Base-by-base conservation (phyloP, 2,329 filamentous ascomycete genomes). In the Beauveria asiatica region DNA sequence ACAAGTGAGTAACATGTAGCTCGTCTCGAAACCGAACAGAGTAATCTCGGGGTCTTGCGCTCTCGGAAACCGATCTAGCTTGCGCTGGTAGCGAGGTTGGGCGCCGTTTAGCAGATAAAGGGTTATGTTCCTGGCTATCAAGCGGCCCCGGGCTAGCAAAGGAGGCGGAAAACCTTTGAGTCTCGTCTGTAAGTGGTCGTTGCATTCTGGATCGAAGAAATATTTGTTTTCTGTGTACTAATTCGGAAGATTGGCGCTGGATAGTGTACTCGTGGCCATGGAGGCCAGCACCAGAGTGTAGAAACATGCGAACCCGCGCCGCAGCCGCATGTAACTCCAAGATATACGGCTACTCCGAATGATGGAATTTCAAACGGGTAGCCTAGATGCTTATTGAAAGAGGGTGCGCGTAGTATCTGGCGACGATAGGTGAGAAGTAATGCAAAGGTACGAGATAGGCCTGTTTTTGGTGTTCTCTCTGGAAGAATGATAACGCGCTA, bases 181-280 rank as follows among this genome's bases (percentile, higher is more conserved):
- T 62, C 42, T 71, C 68, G 30, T 70, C 65, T 42, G 71, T 65
- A 39, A 72, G 70, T 48, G 70, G 67, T 5, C 71, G 70, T 57
- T 74, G 69, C 46, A 78, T 69, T 37, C 77, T 71, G 5, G 78
- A 76, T 57, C 75, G 73, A 41, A 80, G 64, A 6, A 79, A 72
- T 11, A 75, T 71, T n/a, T 73, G 68, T 45, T 73, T 74, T 63
- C 66, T 69, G 25, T 69, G 66, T 45, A 71, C 69, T 63, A 70
- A 71, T 59, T 70, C 64, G 44, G 68, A 67, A 17, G 71, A 65
- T 25, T 70, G 61, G 58, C 71, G 67, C 49, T 72, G 70, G 60
- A 71, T 70, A 33, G 81, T 83, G 66, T 81, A 84, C 68, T 84
- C 81, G 67, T 84, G 82, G 69, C 82, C 82, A 67, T 85, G 82